Conservation (phyloP, 1,284 basidiomycete species). For the Erythrobasidium hasegawianum region DNA sequence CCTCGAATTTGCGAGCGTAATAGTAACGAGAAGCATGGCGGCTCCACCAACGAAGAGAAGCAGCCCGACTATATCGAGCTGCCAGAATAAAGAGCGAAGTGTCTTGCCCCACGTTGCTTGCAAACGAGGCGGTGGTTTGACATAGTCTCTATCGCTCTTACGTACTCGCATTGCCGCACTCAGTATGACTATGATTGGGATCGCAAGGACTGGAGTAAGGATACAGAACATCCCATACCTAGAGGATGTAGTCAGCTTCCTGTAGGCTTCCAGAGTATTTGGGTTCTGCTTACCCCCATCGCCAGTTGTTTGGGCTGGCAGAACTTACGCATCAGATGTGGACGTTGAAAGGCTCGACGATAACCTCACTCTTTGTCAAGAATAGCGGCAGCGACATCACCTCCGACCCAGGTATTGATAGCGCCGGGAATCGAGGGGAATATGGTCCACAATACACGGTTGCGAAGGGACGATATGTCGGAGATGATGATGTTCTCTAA, state of each 20-base stretch:
- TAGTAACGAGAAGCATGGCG: slow-evolving; percentile 48
- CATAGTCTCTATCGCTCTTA: slow-evolving; percentile 30
- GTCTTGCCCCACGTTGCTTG: slow-evolving; percentile 23
- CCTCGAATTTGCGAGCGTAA: slow-evolving; percentile 48
- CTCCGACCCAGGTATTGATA: slow-evolving; percentile 49
- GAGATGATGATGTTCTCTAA: slow-evolving; percentile 49
- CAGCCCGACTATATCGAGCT: slow-evolving; percentile 49
- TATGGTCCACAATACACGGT: slow-evolving; percentile 49
- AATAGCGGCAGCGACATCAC: slow-evolving; percentile 41
- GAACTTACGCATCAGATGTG: no score
- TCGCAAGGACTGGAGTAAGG: slow-evolving; percentile 44
- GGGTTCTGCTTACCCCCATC: slow-evolving; percentile 12
- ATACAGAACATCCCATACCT: slow-evolving; percentile 46
- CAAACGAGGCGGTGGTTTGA: slow-evolving; percentile 6
- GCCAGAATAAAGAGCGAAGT: slow-evolving; percentile 43
- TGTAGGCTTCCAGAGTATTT: no score
- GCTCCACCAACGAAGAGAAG: slow-evolving; percentile 48
- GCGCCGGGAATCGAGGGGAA: slow-evolving; percentile 45
- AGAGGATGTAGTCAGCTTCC: no score
- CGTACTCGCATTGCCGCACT: slow-evolving; percentile 37
- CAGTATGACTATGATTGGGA: slow-evolving; percentile 46
- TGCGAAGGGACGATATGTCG: slow-evolving; percentile 47
- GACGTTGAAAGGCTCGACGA: no score
- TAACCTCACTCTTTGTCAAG: slow-evolving; percentile 3
- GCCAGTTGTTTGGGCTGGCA: neutral